Evolutionary conservation across 2,329 filamentous ascomycete genomes (phyloP), one percentile per base, ranked within the genome.

Genomic region (Aspergillus sojae): DNA sequence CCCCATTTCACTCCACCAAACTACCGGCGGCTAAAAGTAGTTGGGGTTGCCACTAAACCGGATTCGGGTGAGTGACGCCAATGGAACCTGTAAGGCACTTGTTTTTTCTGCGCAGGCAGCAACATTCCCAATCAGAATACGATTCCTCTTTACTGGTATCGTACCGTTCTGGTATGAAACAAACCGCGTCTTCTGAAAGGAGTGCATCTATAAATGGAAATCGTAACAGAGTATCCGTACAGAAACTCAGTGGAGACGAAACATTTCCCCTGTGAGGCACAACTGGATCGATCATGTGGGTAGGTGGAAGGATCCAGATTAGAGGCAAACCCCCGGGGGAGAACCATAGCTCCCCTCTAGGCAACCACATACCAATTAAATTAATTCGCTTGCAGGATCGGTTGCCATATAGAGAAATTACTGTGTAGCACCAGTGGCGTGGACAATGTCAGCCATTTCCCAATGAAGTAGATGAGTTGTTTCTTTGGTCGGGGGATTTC

Each of bases 71-170:
- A 52, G 11, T 59, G 30, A 43, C 55, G 61, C 43, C 52, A 34
- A 21, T 21, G 21, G 21, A 21, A 21, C 21, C 21, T 21, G 57
- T 16, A 62, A 65, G 62, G 62, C n/a, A 36, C 10, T 23, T 16
- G 5, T 55, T 46, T 14, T 3, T 41, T n/a, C 7, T 34, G 57
- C 36, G 52, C 50, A 50, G 58, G 58, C 39, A 52, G 58, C 59
- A 50, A 32, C 43, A 61, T 61, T 61, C 32, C 32, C n/a, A 55
- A 21, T 36, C 14, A 36, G 34, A 36, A 16, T 16, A 36, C 34
- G 14, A 34, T 34, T 34, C 10, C 34, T 36, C 12, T 36, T 36
- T 36, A 14, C 11, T 55, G 21, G 21, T 32, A 32, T 9, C 16
- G 19, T 52, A 52, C 19, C 16, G 48, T 32, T 34, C 7, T 5